phyloP scores from a whole-genome alignment of 2,329 filamentous ascomycete species.

The Penicillium fuscoglaucum region DNA sequence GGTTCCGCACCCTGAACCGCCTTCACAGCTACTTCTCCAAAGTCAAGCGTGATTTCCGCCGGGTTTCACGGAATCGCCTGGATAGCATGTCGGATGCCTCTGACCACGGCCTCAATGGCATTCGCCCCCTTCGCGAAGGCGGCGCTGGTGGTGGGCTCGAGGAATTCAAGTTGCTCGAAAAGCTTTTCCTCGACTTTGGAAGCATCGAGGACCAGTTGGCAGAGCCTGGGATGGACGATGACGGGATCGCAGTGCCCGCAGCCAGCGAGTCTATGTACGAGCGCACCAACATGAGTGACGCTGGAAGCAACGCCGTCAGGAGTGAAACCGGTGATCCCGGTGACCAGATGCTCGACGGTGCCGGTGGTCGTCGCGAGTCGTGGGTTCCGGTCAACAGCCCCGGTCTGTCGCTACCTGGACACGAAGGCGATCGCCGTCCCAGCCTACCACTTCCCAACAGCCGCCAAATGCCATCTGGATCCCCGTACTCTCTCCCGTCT shows the following conservation, averaged over 20 bases:
- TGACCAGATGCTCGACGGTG: constrained; percentile 34
- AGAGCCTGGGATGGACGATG: constrained; percentile 37
- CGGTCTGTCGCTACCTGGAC: constrained; percentile 32
- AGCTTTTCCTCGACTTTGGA: constrained; percentile 43
- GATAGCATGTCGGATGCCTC: constrained; percentile 33
- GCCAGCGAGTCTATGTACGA: constrained; percentile 29
- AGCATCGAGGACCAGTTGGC: constrained; percentile 41
- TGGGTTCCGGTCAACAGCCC: constrained; percentile 45
- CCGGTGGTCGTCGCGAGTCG: constrained; percentile 40
- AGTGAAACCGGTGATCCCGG: constrained; percentile 39
- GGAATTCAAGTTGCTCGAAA: constrained; percentile 45
- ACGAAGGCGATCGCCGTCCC: constrained; percentile 39
- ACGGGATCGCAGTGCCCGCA: constrained; percentile 26
- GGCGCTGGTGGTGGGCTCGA: constrained; percentile 37
- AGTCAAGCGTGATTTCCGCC: constrained; percentile 41
- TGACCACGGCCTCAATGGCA: constrained; percentile 31
- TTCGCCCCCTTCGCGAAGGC: constrained; percentile 35
- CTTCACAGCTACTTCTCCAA: constrained; percentile 44
- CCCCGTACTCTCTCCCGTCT: constrained; percentile 37
- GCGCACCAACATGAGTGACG: constrained; percentile 39
- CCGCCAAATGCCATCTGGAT: constrained; percentile 36
- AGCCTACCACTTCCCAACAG: constrained; percentile 41
- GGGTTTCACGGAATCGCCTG: constrained; percentile 33
- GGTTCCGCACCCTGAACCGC: constrained; percentile 47
- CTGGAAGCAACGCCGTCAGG: constrained; percentile 44